phyloP scores from a whole-genome alignment of 2,329 filamentous ascomycete genomes.

The Pseudopithomyces chartarum region DNA sequence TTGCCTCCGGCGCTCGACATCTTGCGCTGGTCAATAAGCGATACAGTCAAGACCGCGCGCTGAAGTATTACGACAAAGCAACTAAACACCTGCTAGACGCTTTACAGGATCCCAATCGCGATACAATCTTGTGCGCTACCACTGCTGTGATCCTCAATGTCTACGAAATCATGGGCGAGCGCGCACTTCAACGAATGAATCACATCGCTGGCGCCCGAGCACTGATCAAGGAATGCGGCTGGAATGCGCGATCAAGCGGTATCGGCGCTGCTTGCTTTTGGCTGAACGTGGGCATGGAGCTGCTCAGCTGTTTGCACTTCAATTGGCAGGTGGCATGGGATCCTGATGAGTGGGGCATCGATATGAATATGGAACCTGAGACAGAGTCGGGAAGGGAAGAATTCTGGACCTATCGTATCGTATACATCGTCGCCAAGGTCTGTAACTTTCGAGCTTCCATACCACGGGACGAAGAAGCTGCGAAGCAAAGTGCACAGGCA shows the following conservation, averaged over 20 bases:
- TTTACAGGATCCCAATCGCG: constrained; percentile 81
- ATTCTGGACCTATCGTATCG: constrained; percentile 83
- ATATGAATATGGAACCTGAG: constrained; percentile 71
- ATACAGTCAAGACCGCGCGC: constrained; percentile 76
- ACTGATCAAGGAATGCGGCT: constrained; percentile 85
- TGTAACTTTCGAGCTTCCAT: constrained; percentile 80
- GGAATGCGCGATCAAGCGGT: constrained; percentile 79
- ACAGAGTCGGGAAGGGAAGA: constrained; percentile 72
- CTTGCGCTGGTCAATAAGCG: constrained; percentile 71
- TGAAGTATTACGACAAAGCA: constrained; percentile 84
- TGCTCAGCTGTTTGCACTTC: constrained; percentile 85
- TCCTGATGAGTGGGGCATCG: constrained; percentile 86
- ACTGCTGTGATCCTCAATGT: constrained; percentile 89
- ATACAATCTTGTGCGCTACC: constrained; percentile 82
- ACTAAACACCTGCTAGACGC: constrained; percentile 77
- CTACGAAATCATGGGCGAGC: constrained; percentile 90
- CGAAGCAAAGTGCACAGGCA: constrained; percentile 65
- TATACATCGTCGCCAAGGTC: constrained; percentile 87
- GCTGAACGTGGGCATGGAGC: constrained; percentile 88
- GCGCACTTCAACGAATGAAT: constrained; percentile 79
- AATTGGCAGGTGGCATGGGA: constrained; percentile 89
- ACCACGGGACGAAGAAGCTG: constrained; percentile 63
- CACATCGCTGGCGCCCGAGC: constrained; percentile 85
- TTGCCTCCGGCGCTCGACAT: constrained; percentile 87
- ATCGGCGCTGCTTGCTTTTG: constrained; percentile 91